Conservation (phyloP, 2,329 filamentous ascomycete species). For the Malbranchea zuffiana region DNA sequence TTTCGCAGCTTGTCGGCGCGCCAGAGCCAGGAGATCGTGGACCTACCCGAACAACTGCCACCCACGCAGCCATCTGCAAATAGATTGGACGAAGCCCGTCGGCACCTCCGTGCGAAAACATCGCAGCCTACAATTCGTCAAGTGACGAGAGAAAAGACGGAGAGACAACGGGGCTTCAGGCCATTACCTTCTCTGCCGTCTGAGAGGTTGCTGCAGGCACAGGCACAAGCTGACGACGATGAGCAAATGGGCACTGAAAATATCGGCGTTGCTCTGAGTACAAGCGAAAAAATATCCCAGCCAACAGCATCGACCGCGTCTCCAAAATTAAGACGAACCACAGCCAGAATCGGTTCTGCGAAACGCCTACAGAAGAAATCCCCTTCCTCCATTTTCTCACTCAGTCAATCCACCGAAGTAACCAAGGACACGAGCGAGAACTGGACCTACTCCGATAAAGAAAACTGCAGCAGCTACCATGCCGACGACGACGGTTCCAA, state of each 20-base stretch:
- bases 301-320: background rate
- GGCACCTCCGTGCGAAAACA: slow-evolving; percentile 21
- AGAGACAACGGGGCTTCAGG: slow-evolving; percentile 36
- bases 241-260: slow-evolving; percentile 8
- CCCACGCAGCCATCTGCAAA: slow-evolving; percentile 33
- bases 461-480: background rate
- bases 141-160: slow-evolving; percentile 22
- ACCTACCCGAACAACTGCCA: too few relatives aligned
- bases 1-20: background rate
- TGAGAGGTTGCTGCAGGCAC: slow-evolving; percentile 34
- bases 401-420: background rate
- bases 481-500: background rate
- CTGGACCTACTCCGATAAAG: background rate
- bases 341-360: too few relatives aligned
- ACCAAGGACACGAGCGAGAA: background rate
- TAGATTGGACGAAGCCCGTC: slow-evolving; percentile 10
- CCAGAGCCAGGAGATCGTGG: too few relatives aligned
- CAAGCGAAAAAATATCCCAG: background rate
- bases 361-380: too few relatives aligned
- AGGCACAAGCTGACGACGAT: slow-evolving; percentile 15
- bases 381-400: background rate
- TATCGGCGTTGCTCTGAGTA: too few relatives aligned
- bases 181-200: slow-evolving; percentile 37
- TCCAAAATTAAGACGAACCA: background rate
- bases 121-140: slow-evolving; percentile 16